Evolutionary conservation across 768 basidiomycete species (phyloP), one percentile per base, ranked within the genome.

Genomic region (Phylloporus sp.): DNA sequence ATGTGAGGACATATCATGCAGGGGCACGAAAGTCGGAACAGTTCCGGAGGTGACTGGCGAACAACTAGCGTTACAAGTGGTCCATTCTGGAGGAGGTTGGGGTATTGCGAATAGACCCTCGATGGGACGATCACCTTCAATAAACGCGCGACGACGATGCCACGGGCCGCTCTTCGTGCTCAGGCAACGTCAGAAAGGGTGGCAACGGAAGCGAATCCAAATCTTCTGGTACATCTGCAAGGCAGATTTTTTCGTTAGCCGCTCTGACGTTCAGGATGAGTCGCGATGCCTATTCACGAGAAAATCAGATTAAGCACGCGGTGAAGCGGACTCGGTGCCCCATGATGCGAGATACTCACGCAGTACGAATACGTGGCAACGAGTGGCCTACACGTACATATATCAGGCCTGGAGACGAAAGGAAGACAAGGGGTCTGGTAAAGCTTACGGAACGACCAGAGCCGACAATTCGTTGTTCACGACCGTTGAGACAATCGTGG

Each of bases 71-170:
- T 18, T 18, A 16, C 32, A 16, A 34, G 32, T 3, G 15, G 32
- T 16, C 13, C 15, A 34, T n/a, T n/a, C n/a, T n/a, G n/a, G n/a
- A n/a, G n/a, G n/a, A n/a, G n/a, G n/a, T n/a, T n/a, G n/a, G n/a
- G n/a, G n/a, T n/a, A n/a, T n/a, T n/a, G n/a, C n/a, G n/a, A 78
- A 2, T 78, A 84, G 48, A 92, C 28, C 28, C 6, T 11, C 12
- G 6, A 29, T 29, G 28, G 28, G n/a, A n/a, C 6, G 12, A 23
- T 40, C 39, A 13, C 20, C 13, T 24, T 23, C 15, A 16, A 39
- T 42, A 57, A 24, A 43, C 36, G 4, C 22, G 47, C 26, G 50
- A 59, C 5, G 58, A 47, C 15, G 59, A 60, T 27, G 50, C 48
- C 34, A 53, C 42, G 11, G 38, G 47, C 22, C 44, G 55, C 26